Evolutionary conservation across 1,284 basidiomycete species (phyloP).

Genomic region (Pterula multifida): DNA sequence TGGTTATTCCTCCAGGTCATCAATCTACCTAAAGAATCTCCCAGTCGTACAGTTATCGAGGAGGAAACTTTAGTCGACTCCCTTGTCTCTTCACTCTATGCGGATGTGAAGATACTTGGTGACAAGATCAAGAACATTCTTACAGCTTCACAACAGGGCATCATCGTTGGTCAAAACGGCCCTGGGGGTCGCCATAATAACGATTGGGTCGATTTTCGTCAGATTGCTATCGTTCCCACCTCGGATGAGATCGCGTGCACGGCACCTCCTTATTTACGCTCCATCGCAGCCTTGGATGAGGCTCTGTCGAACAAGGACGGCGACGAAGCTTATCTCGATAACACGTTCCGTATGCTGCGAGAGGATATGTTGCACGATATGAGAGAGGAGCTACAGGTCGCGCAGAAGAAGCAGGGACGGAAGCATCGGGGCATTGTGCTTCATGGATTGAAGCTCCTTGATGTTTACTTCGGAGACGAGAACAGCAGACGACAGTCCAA

Average conservation of each 20-base stretch:
- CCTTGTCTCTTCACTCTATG: conserved; percentile 23
- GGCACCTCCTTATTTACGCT: conserved; percentile 35
- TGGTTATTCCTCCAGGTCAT: conserved; percentile 41
- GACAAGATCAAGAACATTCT: conserved; percentile 32
- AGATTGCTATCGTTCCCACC: conserved; percentile 48
- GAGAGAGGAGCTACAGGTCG: conserved; percentile 41
- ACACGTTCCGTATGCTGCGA: conserved; percentile 49
- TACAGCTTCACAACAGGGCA: conserved; percentile 15
- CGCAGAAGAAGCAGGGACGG: conserved; percentile 30
- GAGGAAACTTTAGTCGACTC: conserved; percentile 18
- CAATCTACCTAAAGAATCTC: conserved; percentile 16
- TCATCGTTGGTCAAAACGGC: conserved; percentile 14
- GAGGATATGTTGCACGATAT: conserved; percentile 59
- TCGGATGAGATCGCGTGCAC: conserved; percentile 37
- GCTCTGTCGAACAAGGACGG: conserved; percentile 23
- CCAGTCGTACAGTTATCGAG: conserved; percentile 27
- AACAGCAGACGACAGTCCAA: conserved; percentile 18
- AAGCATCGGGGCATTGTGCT: conserved; percentile 28
- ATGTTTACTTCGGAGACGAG: conserved; percentile 23
- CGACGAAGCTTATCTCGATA: conserved; percentile 40
- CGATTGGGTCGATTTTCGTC: conserved; percentile 43
- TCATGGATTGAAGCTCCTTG: conserved; percentile 25
- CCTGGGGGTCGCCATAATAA: conserved; percentile 59
- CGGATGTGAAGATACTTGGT: conserved; percentile 21
- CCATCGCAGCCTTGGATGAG: conserved; percentile 29